Conservation (phyloP, 192 early-diverging fungal species). For the Coemansia sp. region DNA sequence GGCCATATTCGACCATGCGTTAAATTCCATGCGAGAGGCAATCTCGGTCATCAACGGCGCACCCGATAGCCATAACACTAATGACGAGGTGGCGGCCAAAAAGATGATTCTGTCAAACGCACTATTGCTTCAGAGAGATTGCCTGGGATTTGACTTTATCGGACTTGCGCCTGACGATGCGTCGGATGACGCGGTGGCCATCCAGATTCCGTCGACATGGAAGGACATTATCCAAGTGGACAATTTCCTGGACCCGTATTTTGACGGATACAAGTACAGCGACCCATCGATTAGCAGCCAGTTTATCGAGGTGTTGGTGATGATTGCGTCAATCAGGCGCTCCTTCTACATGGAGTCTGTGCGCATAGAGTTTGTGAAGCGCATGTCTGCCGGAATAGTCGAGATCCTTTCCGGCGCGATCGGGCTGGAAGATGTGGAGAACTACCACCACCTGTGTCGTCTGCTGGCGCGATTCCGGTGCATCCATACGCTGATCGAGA, state of each 20-base stretch:
- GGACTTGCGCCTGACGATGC: slow-evolving; percentile 78
- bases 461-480: slow-evolving; percentile 80
- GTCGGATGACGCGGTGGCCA: slow-evolving; percentile 71
- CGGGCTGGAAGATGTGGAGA: slow-evolving; percentile 72
- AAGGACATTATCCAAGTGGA: slow-evolving; percentile 71
- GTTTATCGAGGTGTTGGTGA: slow-evolving; percentile 80
- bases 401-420: slow-evolving; percentile 65
- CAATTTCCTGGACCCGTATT: slow-evolving; percentile 71
- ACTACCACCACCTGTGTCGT: slow-evolving; percentile 86
- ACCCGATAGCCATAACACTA: slow-evolving; percentile 10
- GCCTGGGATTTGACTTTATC: slow-evolving; percentile 82
- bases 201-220: slow-evolving; percentile 82
- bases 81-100: slow-evolving; percentile 44
- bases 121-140: slow-evolving; percentile 66
- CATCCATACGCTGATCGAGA: slow-evolving; percentile 78
- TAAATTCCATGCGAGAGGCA: slow-evolving; percentile 36
- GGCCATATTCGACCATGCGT: slow-evolving; percentile 58
- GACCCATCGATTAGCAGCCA: slow-evolving; percentile 60
- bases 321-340: slow-evolving; percentile 78
- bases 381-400: slow-evolving; percentile 69
- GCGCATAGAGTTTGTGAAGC: slow-evolving; percentile 67
- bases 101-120: slow-evolving; percentile 50
- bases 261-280: slow-evolving; percentile 66
- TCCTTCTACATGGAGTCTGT: slow-evolving; percentile 83
- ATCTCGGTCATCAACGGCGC: neutral